These are phyloP conservation scores for Remersonia thermophila DNA, from an alignment of 2,329 filamentous ascomycete genomes.

Conservation along the genomic window DNA sequence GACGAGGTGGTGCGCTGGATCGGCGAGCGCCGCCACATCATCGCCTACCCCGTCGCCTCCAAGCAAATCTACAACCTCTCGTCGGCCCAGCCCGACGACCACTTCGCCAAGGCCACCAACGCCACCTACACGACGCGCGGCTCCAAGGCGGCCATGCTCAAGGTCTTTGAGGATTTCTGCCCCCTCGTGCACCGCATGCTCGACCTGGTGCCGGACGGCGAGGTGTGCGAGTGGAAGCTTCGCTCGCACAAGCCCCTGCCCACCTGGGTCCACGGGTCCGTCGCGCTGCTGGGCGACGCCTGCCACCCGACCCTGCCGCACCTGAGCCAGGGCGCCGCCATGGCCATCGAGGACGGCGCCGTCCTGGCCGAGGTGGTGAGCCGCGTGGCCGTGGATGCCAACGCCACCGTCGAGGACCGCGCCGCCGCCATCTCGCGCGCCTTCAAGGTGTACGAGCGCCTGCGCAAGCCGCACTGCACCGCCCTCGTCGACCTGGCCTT, in stretches of 20 bases:
- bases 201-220: slow-evolving; percentile 45
- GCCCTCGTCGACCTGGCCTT: slow-evolving; percentile 42
- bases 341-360: slow-evolving; percentile 55
- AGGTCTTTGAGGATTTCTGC: slow-evolving; percentile 51
- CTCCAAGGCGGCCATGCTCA: slow-evolving; percentile 47
- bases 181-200: slow-evolving; percentile 46
- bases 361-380: slow-evolving; percentile 43
- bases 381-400: slow-evolving; percentile 22
- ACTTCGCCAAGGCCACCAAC: slow-evolving; percentile 45
- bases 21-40: slow-evolving; percentile 61
- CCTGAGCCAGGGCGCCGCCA: slow-evolving; percentile 54
- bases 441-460: slow-evolving; percentile 41
- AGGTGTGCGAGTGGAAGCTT: slow-evolving; percentile 54
- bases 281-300: slow-evolving; percentile 49
- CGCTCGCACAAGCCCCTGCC: slow-evolving; percentile 44
- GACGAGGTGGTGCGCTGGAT: slow-evolving; percentile 65
- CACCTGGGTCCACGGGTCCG: slow-evolving; percentile 45
- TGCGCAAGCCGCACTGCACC: slow-evolving; percentile 43
- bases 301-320: slow-evolving; percentile 58
- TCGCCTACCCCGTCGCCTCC: slow-evolving; percentile 61
- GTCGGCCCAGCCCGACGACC: slow-evolving; percentile 47
- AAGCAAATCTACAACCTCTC: slow-evolving; percentile 56
- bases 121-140: slow-evolving; percentile 52
- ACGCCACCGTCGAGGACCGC: slow-evolving; percentile 13
- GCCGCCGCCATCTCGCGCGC: slow-evolving; percentile 33